phyloP scores from a whole-genome alignment of 441 rosid species.

The Brassica hybrid region DNA sequence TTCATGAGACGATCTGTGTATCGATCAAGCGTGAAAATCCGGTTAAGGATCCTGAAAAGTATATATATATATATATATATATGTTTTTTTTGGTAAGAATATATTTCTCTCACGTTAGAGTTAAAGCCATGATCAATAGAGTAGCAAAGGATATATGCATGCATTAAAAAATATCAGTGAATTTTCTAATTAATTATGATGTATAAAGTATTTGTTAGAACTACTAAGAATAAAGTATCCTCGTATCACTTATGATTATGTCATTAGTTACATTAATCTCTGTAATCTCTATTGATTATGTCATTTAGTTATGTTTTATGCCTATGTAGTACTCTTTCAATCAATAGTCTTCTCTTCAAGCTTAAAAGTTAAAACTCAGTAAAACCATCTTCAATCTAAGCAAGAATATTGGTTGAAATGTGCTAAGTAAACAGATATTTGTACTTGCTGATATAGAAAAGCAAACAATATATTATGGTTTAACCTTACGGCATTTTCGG shows the following conservation, averaged over 20 bases:
- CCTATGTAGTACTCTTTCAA: background rate
- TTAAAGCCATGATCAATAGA: background rate
- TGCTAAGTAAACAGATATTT: background rate
- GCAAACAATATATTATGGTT: background rate
- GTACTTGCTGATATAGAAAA: background rate
- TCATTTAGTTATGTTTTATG: background rate
- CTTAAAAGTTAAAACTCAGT: background rate
- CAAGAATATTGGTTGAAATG: background rate
- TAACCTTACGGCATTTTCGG: background rate
- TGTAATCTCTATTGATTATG: background rate
- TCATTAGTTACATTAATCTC: background rate
- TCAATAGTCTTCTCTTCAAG: background rate
- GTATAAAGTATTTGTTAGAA: background rate
- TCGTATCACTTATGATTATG: background rate
- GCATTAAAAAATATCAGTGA: background rate
- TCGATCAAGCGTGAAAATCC: conserved; percentile 54
- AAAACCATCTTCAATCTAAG: background rate
- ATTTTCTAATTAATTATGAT: background rate
- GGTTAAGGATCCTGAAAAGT: conserved; percentile 43
- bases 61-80: background rate
- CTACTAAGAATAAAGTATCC: background rate
- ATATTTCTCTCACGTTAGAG: background rate
- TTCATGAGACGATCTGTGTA: conserved; percentile 69
- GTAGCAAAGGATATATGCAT: background rate
- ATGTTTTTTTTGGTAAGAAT: background rate